Conservation (phyloP, 352 stramenopile genomes). For the Globisporangium spinosum region DNA sequence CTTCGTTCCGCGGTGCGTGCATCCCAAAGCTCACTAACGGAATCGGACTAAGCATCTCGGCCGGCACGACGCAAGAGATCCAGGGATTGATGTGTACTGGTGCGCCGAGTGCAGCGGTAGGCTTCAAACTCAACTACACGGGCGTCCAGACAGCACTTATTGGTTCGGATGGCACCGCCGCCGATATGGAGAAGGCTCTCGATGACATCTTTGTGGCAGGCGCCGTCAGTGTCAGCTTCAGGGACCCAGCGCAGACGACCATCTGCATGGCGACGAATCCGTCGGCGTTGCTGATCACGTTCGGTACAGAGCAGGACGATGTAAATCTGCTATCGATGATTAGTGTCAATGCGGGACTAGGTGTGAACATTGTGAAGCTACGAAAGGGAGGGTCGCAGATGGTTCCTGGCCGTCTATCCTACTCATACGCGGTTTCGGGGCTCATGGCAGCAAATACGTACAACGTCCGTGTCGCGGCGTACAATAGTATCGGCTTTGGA, state of each 20-base stretch:
- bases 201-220: conserved; percentile 55
- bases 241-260: conserved; percentile 31
- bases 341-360: conserved; percentile 9
- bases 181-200: conserved; percentile 50
- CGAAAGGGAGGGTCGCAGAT: conserved; percentile 56
- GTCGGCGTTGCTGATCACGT: conserved; percentile 44
- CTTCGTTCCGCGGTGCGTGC: conserved; percentile 35
- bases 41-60: conserved; percentile 39
- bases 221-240: conserved; percentile 45
- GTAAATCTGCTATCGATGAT: conserved; percentile 25
- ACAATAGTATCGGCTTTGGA: conserved; percentile 93
- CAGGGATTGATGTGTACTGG: conserved; percentile 54
- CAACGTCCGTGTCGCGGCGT: conserved; percentile 89
- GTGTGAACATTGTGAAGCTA: conserved; percentile 26
- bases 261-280: conserved; percentile 40
- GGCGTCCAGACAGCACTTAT: conserved; percentile 48
- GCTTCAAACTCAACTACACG: conserved; percentile 66
- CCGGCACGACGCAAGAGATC: conserved; percentile 47
- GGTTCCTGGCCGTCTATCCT: conserved; percentile 69
- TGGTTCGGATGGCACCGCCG: conserved; percentile 29
- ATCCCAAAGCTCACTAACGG: conserved; percentile 37
- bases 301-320: conserved; percentile 52
- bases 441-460: conserved; percentile 80
- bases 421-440: conserved; percentile 79
- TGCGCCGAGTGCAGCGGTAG: conserved; percentile 17